Base-by-base conservation (phyloP, 805 yeast genomes). In the Nakazawaea ambrosiae region DNA sequence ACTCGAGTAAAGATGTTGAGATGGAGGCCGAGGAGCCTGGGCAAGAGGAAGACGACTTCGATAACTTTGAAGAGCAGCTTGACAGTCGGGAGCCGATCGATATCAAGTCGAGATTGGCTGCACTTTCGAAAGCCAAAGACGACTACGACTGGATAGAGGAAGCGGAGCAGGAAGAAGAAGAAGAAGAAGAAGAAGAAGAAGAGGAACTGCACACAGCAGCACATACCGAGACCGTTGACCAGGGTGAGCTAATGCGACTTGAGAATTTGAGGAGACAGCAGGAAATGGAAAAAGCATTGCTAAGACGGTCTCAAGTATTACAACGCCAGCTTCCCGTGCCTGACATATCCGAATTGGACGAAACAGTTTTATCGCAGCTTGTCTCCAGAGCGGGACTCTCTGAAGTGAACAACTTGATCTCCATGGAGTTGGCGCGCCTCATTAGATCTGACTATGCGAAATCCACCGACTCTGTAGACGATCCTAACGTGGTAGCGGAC, bases 241-340 rank as follows among this genome's bases (percentile, higher is more conserved):
- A 49, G 20, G 56, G 55, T 1, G 61, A 56, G 31, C 34, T 50
- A 11, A 27, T 51, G 3, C 43, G 56, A 23, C 49, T 49, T 31
- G 31, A 55, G 27, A 53, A 53, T 14, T 4, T 18, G 1, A 23
- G 17, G 16, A 19, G 24, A 12, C 31, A 27, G 9, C 31, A 33
- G 22, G 34, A 25, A 10, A 12, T 6, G 11, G 33, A 42, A n/a
- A 39, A 44, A 20, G 33, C 45, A 2, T 42, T 58, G 25, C 45
- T 58, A 6, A 52, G 75, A 27, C 48, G 75, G 33, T 70, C 81
- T 0, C 65, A 59, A 40, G 78, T 61, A 2, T 53, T 73, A 1
- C 74, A 70, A 47, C 51, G 54, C 34, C 70, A 62, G 0, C 57
- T 77, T 7, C 59, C 63, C 0, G 57, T 70, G 11, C 47, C 45